phyloP scores from a whole-genome alignment of 257 asterid genomes.

The Gardenia jasminoides region DNA sequence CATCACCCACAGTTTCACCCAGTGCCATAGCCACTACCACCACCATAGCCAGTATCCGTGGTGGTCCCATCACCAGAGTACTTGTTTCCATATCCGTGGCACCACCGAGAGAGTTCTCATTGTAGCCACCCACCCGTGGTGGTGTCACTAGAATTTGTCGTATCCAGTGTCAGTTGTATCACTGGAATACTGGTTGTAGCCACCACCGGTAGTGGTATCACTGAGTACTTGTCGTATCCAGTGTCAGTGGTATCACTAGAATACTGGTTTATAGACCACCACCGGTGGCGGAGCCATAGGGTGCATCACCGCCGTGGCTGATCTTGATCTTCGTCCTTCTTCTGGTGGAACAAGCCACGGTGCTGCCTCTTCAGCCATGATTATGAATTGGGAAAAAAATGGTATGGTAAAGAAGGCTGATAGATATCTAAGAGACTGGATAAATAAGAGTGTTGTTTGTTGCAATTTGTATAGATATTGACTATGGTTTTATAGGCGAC shows the following conservation, averaged over 20 bases:
- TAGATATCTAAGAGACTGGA: background rate
- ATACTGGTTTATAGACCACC: background rate
- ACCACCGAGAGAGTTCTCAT: background rate
- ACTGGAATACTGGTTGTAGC: background rate
- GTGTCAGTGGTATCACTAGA: background rate
- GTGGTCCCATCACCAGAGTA: background rate
- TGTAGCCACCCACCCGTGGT: background rate
- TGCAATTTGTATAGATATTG: background rate
- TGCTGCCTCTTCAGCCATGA: slow-evolving; percentile 11
- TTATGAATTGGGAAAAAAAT: background rate
- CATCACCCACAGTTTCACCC: slow-evolving; percentile 26
- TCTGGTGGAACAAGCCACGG: slow-evolving; percentile 4
- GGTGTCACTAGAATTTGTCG: background rate
- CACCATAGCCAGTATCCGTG: background rate
- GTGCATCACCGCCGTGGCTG: background rate
- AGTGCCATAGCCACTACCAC: background rate
- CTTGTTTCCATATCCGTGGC: background rate
- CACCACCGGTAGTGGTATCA: background rate
- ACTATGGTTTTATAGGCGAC: background rate
- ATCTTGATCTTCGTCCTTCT: slow-evolving; percentile 5
- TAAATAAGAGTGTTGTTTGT: background rate
- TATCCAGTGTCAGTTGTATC: background rate
- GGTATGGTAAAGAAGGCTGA: background rate
- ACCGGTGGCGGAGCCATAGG: background rate
- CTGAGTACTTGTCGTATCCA: slow-evolving; percentile 1